Conservation (phyloP, 139 green algal species). For the Picochlorum sp. region DNA sequence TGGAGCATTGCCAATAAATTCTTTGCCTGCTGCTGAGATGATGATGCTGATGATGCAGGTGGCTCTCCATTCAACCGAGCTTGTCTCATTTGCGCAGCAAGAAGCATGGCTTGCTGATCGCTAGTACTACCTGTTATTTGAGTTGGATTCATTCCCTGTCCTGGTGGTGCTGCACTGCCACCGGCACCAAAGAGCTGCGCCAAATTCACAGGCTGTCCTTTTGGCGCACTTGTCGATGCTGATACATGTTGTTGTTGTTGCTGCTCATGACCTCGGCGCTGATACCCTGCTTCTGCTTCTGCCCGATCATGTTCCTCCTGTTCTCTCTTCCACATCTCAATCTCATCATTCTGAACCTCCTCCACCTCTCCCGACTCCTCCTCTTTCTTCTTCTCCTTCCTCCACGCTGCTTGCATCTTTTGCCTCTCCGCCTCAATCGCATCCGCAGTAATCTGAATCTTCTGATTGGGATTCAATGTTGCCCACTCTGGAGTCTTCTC, state of each 20-base stretch:
- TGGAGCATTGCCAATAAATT: slow-evolving; percentile 9
- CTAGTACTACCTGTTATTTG: not conserved
- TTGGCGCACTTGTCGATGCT: not conserved
- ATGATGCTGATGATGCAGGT: not conserved
- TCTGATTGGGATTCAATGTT: slow-evolving; percentile 1
- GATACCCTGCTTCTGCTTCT: slow-evolving; percentile 1
- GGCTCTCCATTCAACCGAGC: no score
- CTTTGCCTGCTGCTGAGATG: slow-evolving; percentile 4
- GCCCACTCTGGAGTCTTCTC: slow-evolving; percentile 21
- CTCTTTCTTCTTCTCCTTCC: not conserved
- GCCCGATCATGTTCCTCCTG: slow-evolving; percentile 11
- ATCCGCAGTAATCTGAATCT: slow-evolving; percentile 19
- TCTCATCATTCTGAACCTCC: slow-evolving; percentile 12
- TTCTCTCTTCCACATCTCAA: slow-evolving; percentile 18
- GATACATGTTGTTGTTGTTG: not conserved
- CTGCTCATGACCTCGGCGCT: not conserved
- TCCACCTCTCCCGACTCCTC: not conserved
- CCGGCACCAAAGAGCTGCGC: slow-evolving; percentile 13
- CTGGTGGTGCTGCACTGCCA: not conserved
- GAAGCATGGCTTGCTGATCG: no score
- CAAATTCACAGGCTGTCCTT: slow-evolving; percentile 23
- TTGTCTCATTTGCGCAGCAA: no score
- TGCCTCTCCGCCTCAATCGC: slow-evolving; percentile 34
- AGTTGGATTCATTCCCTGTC: slow-evolving; percentile 7
- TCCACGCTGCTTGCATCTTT: slow-evolving; percentile 33